These are phyloP conservation scores for Logfia minima DNA, from an alignment of 129 eudicot genomes.

Conservation along the genomic window DNA sequence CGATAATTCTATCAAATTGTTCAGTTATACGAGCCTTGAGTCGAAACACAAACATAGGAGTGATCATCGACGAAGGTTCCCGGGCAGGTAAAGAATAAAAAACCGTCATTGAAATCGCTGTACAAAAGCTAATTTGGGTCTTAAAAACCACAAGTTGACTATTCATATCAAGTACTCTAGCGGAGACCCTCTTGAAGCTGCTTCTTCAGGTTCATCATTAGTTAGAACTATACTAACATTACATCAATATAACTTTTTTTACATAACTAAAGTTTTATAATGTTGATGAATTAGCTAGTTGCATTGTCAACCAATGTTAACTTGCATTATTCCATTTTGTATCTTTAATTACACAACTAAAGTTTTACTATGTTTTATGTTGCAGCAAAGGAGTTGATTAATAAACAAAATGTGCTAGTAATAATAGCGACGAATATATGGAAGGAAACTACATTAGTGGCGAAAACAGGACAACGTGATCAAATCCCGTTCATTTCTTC, in stretches of 20 bases:
- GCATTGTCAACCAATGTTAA: no score
- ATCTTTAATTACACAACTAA: slow-evolving; percentile 7
- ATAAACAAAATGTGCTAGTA: slow-evolving; percentile 36
- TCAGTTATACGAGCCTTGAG: slow-evolving; percentile 14
- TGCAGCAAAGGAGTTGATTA: slow-evolving; percentile 47
- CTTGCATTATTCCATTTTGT: neutral
- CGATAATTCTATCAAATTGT: slow-evolving; percentile 17
- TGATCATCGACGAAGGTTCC: slow-evolving; percentile 37
- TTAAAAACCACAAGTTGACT: slow-evolving; percentile 26
- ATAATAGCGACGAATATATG: slow-evolving; percentile 51
- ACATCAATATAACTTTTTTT: no score
- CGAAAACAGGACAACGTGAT: slow-evolving; percentile 41
- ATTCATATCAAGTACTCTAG: slow-evolving; percentile 39
- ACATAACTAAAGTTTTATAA: no score
- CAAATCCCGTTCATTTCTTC: slow-evolving; percentile 47
- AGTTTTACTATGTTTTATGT: neutral
- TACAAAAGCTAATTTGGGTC: slow-evolving; percentile 30
- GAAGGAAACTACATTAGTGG: slow-evolving; percentile 47
- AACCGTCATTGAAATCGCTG: slow-evolving; percentile 51
- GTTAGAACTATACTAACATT: neutral
- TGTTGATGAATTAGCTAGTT: no score
- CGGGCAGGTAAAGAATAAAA: slow-evolving; percentile 58
- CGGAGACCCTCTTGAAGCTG: slow-evolving; percentile 50
- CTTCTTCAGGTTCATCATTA: slow-evolving; percentile 34
- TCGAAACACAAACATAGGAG: slow-evolving; percentile 44